Evolutionary conservation across 495 filamentous ascomycete species (phyloP), one percentile per base, ranked within the genome.

Genomic region (Trichoderma gamsii): DNA sequence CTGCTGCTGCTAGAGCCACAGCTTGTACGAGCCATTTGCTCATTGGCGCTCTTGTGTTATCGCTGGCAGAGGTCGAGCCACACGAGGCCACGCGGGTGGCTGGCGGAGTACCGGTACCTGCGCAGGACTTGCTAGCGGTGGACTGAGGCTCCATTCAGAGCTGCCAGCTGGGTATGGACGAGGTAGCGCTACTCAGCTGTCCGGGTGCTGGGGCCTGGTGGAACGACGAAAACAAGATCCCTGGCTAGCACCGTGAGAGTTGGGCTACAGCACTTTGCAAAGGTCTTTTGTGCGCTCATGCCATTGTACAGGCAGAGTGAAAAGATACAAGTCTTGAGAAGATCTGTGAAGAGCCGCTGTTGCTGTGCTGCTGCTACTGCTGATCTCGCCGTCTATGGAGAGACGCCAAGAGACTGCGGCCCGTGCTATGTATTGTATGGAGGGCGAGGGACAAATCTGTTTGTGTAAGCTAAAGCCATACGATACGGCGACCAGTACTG

Each of bases 161-260:
- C 35, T 38, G 3, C 35, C 5, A 6, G 35, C 8, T 38, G 35
- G 21, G 49, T 52, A 52, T 23, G n/a, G 49, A 52, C 49, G 8
- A 61, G 56, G 27, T 61, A 61, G 9, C 49, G n/a, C 49, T 52
- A 52, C 27, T 61, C 56, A 27, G 56, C 27, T 61, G 23, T 6
- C 51, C 51, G 51, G 21, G 51, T 59, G 51, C 51, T 59, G 51
- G 51, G 23, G 51, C 23, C 51, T 59, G 56, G 56, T 61, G 56
- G 56, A 25, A 61, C 56, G 56, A 35, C 21, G 51, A 23, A 27
- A 13, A 32, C 25, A 15, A 23, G 56, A 61, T 25, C 56, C 56
- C 56, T 61, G 56, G 56, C 29, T 61, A 61, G 56, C 56, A 61
- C 25, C 56, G 27, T 32, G 23, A 61, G 9, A 7, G 56, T 61